Evolutionary conservation across 768 basidiomycete genomes (phyloP), one percentile per base, ranked within the genome.

Genomic region (Russula vinacea): DNA sequence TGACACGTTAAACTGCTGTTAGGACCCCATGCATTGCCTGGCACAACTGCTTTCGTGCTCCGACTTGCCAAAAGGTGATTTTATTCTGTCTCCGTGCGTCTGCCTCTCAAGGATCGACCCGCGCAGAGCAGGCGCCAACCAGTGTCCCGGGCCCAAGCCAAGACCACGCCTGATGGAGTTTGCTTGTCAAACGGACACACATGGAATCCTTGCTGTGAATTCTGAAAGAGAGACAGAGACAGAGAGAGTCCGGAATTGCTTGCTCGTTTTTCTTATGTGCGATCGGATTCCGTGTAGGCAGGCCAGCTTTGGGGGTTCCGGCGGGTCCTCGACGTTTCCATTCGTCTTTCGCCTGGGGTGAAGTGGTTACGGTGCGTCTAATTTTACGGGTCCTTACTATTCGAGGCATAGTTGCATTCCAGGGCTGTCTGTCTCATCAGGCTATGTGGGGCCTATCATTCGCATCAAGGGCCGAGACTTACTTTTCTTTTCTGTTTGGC

Each of bases 341-440:
- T 42, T 56, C 55, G 17, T 26, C 39, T 56, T 29, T 14, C 40
- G 29, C 19, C 26, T 44, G 56, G 42, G n/a, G 22, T 39, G 22
- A 37, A 37, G 7, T 26, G 8, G 13, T 16, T 40, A 13, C 6
- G 53, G 39, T 53, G 52, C 33, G 52, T 42, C 40, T 56, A 8
- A 16, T n/a, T 24, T 24, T 56, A 11, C 24, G 55, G 55, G 1
- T 26, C 8, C 4, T 60, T 53, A 37, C 58, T 51, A 51, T 59
- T 50, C 37, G 10, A 26, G 58, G 56, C 19, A 59, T 50, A 59
- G 35, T 50, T 50, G 59, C n/a, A 22, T 14, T 16, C n/a, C n/a
- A 44, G 44, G 39, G 24, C n/a, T 17, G 13, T 52, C n/a, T 17
- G 13, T 52, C 50, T 40, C 16, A 35, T 59, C 10, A 22, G 47